Evolutionary conservation across 2,329 filamentous ascomycete genomes (phyloP), one percentile per base, ranked within the genome.

Genomic region (Camptophora hylomeconis): DNA sequence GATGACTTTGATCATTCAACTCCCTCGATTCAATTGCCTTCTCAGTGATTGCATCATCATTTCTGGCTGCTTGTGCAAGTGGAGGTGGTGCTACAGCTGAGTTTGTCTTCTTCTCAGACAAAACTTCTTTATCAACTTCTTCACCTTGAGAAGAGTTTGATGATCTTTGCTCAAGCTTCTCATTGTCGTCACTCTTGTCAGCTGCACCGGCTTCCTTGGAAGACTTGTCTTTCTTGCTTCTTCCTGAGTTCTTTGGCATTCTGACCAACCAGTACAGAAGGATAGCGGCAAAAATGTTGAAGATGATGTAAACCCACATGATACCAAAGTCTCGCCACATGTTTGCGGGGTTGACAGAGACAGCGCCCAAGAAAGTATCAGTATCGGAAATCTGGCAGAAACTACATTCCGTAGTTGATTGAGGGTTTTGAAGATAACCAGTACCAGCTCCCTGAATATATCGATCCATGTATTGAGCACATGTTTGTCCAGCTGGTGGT

Each of bases 261-360:
- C 73, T 55, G 44, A 74, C 69, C 12, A 72, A 40, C 49, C 68
- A 82, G 51, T 82, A 82, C 1, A 74, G 51, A 7, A 60, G 38
- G 2, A 79, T 56, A 0, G 75, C 72, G 2, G 63, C 54, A 20
- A 53, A 51, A 20, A 78, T 63, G 42, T 81, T 78, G 50, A 80
- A 77, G 0, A 54, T 35, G 20, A 81, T 65, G 41, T 67, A 82
- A 0, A 60, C 72, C 67, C 73, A 81, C 44, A 81, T 56, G 21
- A 82, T 60, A 2, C 76, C 78, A 33, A 72, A 80, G 46, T 82
- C 79, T 32, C 75, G 61, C 75, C 76, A 81, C n/a, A 49, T 53
- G 16, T 69, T 52, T 1, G 42, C 37, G 44, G 55, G 70, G 33
- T 50, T 49, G 28, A 63, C 62, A 11, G 45, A 49, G 4, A 58